A percentile compares a stretch with the other conserved stretches of the same genome.
phyloP scores from a whole-genome alignment of 148 eudicot genomes.

The Persicaria maculosa region DNA sequence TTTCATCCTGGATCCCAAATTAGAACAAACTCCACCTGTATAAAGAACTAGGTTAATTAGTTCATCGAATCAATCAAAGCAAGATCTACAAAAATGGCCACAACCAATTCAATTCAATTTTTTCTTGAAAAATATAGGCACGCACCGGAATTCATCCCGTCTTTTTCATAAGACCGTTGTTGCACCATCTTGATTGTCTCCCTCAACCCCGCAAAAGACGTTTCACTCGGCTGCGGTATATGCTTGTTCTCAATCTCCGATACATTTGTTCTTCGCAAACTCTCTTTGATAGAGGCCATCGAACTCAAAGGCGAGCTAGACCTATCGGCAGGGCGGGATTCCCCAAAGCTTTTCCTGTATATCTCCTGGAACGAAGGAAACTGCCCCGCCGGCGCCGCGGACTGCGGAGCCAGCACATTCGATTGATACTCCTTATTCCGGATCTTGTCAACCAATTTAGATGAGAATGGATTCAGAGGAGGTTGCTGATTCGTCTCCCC shows the following conservation, averaged over 20 bases:
- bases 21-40: not conserved
- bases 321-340: not conserved
- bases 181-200: conserved; percentile 4
- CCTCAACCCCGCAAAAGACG: conserved; percentile 21
- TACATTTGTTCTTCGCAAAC: conserved; percentile 15
- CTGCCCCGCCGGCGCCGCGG: not conserved
- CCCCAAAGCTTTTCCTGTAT: conserved; percentile 20
- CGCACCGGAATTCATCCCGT: conserved; percentile 21
- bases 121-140: not conserved
- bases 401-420: not conserved
- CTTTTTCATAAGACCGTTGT: not conserved
- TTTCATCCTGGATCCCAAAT: not conserved
- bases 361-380: conserved; percentile 22
- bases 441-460: conserved; percentile 25
- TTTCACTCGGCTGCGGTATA: not conserved
- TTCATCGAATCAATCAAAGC: not conserved
- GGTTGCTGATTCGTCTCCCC: conserved; percentile 18
- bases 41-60: not conserved
- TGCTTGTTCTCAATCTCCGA: conserved; percentile 25
- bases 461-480: conserved; percentile 5
- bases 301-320: not conserved
- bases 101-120: too few species aligned
- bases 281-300: conserved; percentile 22
- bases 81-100: not conserved
- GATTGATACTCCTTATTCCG: conserved; percentile 34